phyloP scores from a whole-genome alignment of 2,329 filamentous ascomycete genomes.

The Fusarium chaquense region DNA sequence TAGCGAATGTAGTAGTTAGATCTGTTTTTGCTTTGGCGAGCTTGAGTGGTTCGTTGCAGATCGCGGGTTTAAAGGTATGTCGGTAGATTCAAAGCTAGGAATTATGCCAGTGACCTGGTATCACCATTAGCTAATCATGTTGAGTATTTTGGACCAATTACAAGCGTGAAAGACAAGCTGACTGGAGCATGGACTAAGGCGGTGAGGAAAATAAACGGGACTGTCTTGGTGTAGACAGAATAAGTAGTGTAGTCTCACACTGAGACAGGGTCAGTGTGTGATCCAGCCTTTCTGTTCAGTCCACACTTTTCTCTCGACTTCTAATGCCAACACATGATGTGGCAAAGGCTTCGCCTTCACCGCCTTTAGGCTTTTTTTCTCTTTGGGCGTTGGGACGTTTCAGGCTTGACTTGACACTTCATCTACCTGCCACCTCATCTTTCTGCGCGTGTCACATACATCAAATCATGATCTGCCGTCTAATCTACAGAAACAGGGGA shows the following conservation, averaged over 20 bases:
- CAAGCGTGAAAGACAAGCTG: background rate
- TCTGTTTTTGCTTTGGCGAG: conserved; percentile 24
- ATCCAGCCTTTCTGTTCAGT: accelerated
- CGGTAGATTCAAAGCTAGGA: conserved; percentile 35
- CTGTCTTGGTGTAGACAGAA: background rate
- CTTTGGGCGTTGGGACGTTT: conserved; percentile 2
- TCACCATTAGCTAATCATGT: conserved; percentile 37
- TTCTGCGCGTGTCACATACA: conserved; percentile 6
- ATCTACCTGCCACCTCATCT: conserved; percentile 25
- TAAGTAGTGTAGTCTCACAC: accelerated
- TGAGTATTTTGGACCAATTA: background rate
- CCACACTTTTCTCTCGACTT: conserved; percentile 23
- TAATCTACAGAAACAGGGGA: background rate
- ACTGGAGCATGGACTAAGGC: conserved; percentile 17
- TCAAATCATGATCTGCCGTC: too few relatives aligned
- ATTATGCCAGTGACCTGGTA: conserved; percentile 22
- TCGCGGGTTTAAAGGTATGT: conserved; percentile 39
- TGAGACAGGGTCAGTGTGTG: accelerated
- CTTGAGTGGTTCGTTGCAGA: conserved; percentile 30
- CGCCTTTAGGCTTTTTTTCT: conserved; percentile 25
- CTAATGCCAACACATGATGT: conserved; percentile 31
- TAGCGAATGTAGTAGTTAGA: conserved; percentile 21
- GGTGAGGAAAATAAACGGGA: conserved; percentile 36
- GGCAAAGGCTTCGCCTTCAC: conserved; percentile 31
- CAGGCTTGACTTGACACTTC: background rate